Evolutionary conservation across 192 early-diverging fungal genomes (phyloP).

Genomic region (Fimicolochytrium jonesii): DNA sequence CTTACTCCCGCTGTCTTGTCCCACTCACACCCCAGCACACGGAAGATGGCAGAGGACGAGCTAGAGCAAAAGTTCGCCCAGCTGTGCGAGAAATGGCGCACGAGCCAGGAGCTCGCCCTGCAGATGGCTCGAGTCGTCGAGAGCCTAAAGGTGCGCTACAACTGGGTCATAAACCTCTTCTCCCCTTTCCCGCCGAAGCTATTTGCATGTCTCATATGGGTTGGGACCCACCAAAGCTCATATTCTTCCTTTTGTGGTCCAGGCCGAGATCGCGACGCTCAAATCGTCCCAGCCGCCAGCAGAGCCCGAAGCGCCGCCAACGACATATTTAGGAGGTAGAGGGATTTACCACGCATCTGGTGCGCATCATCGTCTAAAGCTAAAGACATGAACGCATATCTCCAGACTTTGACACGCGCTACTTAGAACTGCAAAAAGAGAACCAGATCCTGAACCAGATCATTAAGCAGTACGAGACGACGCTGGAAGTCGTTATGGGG

Average conservation of each 20-base stretch:
- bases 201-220: background rate
- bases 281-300: too few species aligned
- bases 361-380: background rate
- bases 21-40: too few species aligned
- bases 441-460: conserved; percentile 43
- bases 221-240: too few species aligned
- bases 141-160: background rate
- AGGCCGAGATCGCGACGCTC: too few species aligned
- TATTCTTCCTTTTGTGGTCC: too few species aligned
- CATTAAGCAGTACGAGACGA: conserved; percentile 54
- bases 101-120: conserved; percentile 1
- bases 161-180: conserved; percentile 5
- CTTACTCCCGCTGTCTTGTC: too few species aligned
- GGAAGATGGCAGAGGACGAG: too few species aligned
- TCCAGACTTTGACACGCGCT: conserved; percentile 21
- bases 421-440: conserved; percentile 42
- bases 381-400: background rate
- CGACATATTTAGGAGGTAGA: background rate
- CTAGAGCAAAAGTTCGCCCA: conserved; percentile 1
- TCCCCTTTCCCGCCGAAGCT: too few species aligned
- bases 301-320: background rate
- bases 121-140: background rate
- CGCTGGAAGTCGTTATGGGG: conserved; percentile 48
- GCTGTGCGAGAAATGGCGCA: background rate
- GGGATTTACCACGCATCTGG: background rate